These are phyloP conservation scores for Pythium insidiosum DNA, from an alignment of 352 stramenopile genomes.

Conservation along the genomic window DNA sequence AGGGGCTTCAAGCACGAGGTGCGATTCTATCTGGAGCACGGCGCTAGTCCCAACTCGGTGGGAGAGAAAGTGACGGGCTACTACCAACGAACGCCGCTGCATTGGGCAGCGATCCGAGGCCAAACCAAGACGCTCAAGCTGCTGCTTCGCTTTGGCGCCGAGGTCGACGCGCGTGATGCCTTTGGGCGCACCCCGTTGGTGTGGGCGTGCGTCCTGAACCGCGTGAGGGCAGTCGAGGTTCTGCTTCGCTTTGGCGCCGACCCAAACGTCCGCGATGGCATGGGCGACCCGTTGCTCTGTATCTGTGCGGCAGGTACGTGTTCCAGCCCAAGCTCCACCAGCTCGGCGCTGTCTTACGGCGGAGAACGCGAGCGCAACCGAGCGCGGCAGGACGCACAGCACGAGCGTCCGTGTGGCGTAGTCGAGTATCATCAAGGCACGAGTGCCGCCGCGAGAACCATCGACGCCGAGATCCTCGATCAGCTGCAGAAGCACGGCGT, in stretches of 20 bases:
- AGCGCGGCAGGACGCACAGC: conserved; percentile 6
- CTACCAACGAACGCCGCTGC: conserved; percentile 60
- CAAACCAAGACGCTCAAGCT: conserved; percentile 44
- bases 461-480: conserved; percentile 49
- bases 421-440: background rate
- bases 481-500: conserved; percentile 37
- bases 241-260: conserved; percentile 49
- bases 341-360: too few species aligned
- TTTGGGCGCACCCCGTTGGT: conserved; percentile 64
- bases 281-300: conserved; percentile 58
- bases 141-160: too few species aligned
- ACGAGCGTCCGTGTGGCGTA: conserved; percentile 3
- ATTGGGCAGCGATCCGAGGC: conserved; percentile 77
- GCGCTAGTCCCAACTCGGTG: conserved; percentile 48
- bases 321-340: conserved; percentile 16
- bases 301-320: conserved; percentile 43
- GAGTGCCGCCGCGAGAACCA: conserved; percentile 8
- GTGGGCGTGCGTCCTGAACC: conserved; percentile 72
- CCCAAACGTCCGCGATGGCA: conserved; percentile 45
- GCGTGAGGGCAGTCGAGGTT: conserved; percentile 41
- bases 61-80: conserved; percentile 65
- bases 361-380: conserved; percentile 4
- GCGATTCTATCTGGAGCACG: conserved; percentile 58
- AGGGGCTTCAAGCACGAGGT: conserved; percentile 48
- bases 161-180: conserved; percentile 47